Conservation (phyloP, 768 basidiomycete genomes). For the Amanita inopinata region DNA sequence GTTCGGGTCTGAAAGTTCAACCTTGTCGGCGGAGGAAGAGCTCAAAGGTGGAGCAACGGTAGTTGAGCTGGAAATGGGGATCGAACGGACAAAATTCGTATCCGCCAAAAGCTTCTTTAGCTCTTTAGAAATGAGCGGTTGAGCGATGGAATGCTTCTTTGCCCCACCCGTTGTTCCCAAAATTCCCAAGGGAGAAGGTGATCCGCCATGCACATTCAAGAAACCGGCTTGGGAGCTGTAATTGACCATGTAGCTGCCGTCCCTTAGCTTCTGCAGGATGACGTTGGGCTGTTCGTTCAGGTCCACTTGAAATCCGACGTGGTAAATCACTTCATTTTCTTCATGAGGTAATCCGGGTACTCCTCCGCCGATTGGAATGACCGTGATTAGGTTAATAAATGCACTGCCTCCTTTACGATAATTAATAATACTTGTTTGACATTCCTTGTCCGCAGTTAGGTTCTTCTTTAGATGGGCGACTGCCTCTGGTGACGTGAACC, state of each 20-base stretch:
- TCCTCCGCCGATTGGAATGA: slow-evolving; percentile 78
- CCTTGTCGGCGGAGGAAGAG: slow-evolving; percentile 14
- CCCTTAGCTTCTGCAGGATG: slow-evolving; percentile 68
- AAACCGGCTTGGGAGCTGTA: slow-evolving; percentile 24
- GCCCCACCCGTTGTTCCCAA: slow-evolving; percentile 14
- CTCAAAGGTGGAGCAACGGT: slow-evolving; percentile 20
- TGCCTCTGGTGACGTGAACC: slow-evolving; percentile 57
- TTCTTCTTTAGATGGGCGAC: slow-evolving; percentile 52
- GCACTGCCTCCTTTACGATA: slow-evolving; percentile 77
- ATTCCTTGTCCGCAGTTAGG: slow-evolving; percentile 71
- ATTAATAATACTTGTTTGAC: slow-evolving; percentile 81
- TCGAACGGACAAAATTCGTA: slow-evolving; percentile 34
- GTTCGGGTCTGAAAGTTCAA: slow-evolving; percentile 23
- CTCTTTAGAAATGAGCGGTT: slow-evolving; percentile 39
- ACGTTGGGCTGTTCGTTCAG: slow-evolving; percentile 78
- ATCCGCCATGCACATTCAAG: slow-evolving; percentile 1
- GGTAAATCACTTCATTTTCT: slow-evolving; percentile 67
- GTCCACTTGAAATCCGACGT: slow-evolving; percentile 96
- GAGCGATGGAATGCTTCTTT: slow-evolving; percentile 22
- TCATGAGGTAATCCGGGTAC: slow-evolving; percentile 37
- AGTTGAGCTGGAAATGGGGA: slow-evolving; percentile 33
- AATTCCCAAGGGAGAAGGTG: no score
- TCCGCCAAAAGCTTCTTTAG: slow-evolving; percentile 40
- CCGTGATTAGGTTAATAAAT: slow-evolving; percentile 87
- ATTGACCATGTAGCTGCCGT: slow-evolving; percentile 70